Evolutionary conservation across 192 early-diverging fungal genomes (phyloP).

Genomic region (Haplosporangium gracile): DNA sequence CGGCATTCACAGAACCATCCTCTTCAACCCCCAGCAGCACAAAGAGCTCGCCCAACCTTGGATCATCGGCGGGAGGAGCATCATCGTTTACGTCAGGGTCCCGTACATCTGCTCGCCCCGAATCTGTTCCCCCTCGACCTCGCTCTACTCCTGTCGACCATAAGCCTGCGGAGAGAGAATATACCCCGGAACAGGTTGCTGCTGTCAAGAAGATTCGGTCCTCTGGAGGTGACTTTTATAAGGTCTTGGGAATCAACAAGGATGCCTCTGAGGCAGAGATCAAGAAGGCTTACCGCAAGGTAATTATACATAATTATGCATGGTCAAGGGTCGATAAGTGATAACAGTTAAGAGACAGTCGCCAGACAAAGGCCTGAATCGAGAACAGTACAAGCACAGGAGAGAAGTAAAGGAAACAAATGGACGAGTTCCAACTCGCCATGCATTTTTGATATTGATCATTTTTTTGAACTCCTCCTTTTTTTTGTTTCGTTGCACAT

Average conservation of each 20-base stretch:
- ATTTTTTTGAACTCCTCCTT: background rate
- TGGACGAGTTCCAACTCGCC: background rate
- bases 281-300: constrained; percentile 96
- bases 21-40: constrained; percentile 39
- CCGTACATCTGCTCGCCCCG: constrained; percentile 23
- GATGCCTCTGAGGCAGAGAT: constrained; percentile 85
- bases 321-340: too few species aligned
- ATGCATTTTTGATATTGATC: background rate
- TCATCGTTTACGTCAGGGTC: constrained; percentile 16
- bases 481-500: background rate
- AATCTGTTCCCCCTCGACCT: constrained; percentile 25
- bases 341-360: background rate
- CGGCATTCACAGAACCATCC: constrained; percentile 16
- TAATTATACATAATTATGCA: constrained; percentile 28
- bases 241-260: constrained; percentile 82
- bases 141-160: constrained; percentile 42
- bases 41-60: constrained; percentile 34
- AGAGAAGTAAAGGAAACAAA: background rate
- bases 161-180: constrained; percentile 64
- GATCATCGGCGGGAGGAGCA: constrained; percentile 1
- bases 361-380: too few species aligned
- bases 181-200: constrained; percentile 81
- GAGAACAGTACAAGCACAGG: background rate
- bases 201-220: constrained; percentile 86
- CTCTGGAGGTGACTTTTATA: constrained; percentile 87